Conservation (phyloP, 441 rosid species). For the Populus hybrid region DNA sequence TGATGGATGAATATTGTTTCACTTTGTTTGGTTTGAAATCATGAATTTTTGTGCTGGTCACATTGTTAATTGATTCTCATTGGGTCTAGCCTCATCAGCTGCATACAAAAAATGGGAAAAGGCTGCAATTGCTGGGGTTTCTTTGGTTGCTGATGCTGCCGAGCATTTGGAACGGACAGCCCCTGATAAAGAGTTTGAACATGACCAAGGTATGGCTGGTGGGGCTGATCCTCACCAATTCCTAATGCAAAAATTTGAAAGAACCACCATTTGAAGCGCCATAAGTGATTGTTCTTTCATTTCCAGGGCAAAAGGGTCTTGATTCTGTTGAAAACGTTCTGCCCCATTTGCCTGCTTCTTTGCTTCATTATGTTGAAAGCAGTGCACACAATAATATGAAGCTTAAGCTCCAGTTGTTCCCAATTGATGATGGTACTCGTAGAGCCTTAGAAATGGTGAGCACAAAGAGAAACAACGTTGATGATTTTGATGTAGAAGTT, state of each 20-base stretch:
- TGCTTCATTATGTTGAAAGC: conserved; percentile 50
- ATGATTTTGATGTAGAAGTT: conserved; percentile 21
- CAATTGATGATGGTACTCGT: conserved; percentile 85
- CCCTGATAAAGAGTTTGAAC: conserved; percentile 47
- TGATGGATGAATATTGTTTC: conserved; percentile 5
- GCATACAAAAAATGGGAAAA: conserved; percentile 95
- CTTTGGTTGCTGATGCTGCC: conserved; percentile 99
- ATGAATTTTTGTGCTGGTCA: neutral
- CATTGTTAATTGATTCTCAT: conserved; percentile 15
- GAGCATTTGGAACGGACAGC: conserved; percentile 85
- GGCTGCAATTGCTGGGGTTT: conserved; percentile 98
- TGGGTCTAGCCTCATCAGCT: conserved; percentile 48
- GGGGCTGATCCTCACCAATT: conserved; percentile 21
- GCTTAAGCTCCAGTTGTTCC: conserved; percentile 94
- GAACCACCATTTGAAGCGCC: conserved; percentile 14
- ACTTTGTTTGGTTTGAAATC: neutral
- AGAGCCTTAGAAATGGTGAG: conserved; percentile 92
- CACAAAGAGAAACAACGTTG: conserved; percentile 14
- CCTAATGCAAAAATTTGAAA: conserved; percentile 20
- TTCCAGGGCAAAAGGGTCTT: conserved; percentile 41
- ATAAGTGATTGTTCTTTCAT: conserved; percentile 20
- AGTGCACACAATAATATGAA: conserved; percentile 49
- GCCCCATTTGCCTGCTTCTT: conserved; percentile 40
- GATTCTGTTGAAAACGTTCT: conserved; percentile 43
- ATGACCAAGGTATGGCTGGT: conserved; percentile 42